Evolutionary conservation across 2,329 filamentous ascomycete genomes (phyloP).

Genomic region (Emmonsiellopsis sp.): DNA sequence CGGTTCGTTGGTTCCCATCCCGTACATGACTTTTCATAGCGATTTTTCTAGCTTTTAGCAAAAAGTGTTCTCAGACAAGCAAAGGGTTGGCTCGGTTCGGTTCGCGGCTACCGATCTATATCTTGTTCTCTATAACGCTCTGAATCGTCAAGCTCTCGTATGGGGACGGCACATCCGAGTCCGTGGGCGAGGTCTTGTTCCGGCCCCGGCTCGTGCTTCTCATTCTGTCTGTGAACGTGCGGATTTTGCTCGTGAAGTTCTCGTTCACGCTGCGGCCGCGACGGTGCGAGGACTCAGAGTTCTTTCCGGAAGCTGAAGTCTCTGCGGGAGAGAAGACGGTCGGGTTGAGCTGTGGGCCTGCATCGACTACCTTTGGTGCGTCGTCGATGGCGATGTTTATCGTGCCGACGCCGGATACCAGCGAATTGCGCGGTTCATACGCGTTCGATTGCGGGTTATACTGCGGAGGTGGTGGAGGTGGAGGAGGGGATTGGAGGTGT

Average conservation of each 20-base stretch:
- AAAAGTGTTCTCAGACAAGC: too few species aligned
- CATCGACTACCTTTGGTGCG: slow-evolving; percentile 7
- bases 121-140: slow-evolving; percentile 7
- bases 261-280: slow-evolving; percentile 49
- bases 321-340: slow-evolving; percentile 26
- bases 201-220: slow-evolving; percentile 47
- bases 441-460: slow-evolving; percentile 4
- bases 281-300: slow-evolving; percentile 29
- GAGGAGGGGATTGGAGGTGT: slow-evolving; percentile 47
- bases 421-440: slow-evolving; percentile 17
- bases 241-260: slow-evolving; percentile 44
- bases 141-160: slow-evolving; percentile 22
- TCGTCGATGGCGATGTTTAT: slow-evolving; percentile 34
- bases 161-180: slow-evolving; percentile 15
- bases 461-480: slow-evolving; percentile 34
- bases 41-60: too few species aligned
- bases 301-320: slow-evolving; percentile 25
- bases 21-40: too few species aligned
- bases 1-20: too few species aligned
- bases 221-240: slow-evolving; percentile 50
- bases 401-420: slow-evolving; percentile 27
- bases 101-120: not conserved
- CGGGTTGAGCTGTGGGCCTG: slow-evolving; percentile 24
- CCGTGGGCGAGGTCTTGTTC: slow-evolving; percentile 31
- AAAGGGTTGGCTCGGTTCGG: too few species aligned